Conservation (phyloP, 1,139 yeast species). For the Kazachstania sp. region DNA sequence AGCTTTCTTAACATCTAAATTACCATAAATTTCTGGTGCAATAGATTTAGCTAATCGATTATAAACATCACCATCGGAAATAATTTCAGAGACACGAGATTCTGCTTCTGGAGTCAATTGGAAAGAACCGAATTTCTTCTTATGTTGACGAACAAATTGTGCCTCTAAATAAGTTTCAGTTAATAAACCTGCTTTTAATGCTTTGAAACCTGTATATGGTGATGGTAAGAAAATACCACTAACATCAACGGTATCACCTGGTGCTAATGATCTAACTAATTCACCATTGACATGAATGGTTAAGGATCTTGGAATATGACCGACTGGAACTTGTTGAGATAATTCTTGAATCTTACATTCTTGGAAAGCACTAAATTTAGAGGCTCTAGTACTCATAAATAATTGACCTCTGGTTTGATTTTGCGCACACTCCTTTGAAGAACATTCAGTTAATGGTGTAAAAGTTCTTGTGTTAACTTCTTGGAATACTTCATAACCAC, state of each 20-base stretch:
- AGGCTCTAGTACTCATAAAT: conserved; percentile 90
- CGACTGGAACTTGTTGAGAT: conserved; percentile 94
- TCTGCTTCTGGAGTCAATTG: conserved; percentile 52
- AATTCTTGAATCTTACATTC: conserved; percentile 92
- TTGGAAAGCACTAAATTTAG: conserved; percentile 90
- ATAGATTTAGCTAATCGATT: conserved; percentile 76
- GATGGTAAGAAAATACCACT: conserved; percentile 89
- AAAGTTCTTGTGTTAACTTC: conserved; percentile 81
- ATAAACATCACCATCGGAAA: conserved; percentile 60
- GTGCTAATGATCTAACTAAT: conserved; percentile 75
- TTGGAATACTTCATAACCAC: conserved; percentile 95
- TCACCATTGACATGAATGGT: conserved; percentile 84
- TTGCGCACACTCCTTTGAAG: conserved; percentile 66
- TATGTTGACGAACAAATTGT: conserved; percentile 77
- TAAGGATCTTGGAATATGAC: conserved; percentile 88
- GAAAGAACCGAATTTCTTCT: conserved; percentile 70
- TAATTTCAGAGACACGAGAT: conserved; percentile 46
- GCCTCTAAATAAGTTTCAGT: conserved; percentile 93
- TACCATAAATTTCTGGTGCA: conserved; percentile 97
- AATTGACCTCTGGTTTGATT: conserved; percentile 84
- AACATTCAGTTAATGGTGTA: conserved; percentile 79
- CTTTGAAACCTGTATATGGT: conserved; percentile 93
- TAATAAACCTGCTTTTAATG: conserved; percentile 81
- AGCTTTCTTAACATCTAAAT: conserved; percentile 87
- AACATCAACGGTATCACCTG: conserved; percentile 92